Percentiles rank a stretch among this genome's conserved stretches.
Evolutionary conservation across 1,139 yeast genomes (phyloP).

Genomic region (Waltiozyma sp.): DNA sequence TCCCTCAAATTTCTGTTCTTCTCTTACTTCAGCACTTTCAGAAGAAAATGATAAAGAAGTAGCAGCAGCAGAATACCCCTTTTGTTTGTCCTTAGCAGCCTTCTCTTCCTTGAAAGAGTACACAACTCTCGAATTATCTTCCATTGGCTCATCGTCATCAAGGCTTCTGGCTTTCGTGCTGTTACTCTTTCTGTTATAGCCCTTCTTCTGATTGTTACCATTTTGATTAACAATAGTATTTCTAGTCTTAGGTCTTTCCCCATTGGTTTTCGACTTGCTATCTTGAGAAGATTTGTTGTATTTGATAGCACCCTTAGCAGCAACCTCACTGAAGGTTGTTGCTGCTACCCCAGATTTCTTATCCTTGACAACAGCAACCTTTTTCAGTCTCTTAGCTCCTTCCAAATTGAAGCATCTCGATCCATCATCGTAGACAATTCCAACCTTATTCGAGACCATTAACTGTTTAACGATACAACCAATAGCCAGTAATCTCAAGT

Average conservation of each 20-base stretch:
- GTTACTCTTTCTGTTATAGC: neutral
- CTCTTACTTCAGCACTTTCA: too few species aligned
- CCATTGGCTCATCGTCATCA: constrained; percentile 1
- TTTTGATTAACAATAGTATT: neutral
- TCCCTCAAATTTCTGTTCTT: neutral
- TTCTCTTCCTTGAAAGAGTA: neutral
- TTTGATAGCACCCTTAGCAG: neutral
- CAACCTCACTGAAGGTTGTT: constrained; percentile 3
- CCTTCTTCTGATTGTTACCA: neutral
- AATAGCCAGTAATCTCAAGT: constrained; percentile 27
- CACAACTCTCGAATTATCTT: neutral
- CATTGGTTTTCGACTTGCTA: constrained; percentile 1
- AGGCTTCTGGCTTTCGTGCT: neutral
- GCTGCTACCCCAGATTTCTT: constrained; percentile 2
- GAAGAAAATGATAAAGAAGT: neutral
- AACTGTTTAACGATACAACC: constrained; percentile 24
- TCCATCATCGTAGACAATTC: constrained; percentile 21
- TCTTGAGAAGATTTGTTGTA: neutral
- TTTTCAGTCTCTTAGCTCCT: constrained; percentile 5
- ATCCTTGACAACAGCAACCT: constrained; percentile 1
- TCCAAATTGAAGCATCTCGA: constrained; percentile 12
- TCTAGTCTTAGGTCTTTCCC: neutral
- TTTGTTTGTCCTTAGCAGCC: neutral
- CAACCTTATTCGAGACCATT: constrained; percentile 21
- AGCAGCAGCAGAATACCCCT: neutral